Evolutionary conservation across 805 yeast genomes (phyloP).

Genomic region (Starmera dryadoides): DNA sequence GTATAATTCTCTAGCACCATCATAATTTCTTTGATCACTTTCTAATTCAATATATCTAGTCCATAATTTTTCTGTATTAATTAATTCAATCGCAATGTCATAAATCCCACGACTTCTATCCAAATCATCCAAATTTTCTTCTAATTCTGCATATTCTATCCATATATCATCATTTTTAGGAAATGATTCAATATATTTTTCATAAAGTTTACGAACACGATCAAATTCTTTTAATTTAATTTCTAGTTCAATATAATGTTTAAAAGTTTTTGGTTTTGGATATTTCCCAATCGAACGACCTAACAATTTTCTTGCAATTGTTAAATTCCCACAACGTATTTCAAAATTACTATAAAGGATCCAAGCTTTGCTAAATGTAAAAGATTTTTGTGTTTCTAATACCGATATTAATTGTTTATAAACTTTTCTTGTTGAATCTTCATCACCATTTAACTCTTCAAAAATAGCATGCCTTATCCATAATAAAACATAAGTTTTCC

Average conservation of each 20-base stretch:
- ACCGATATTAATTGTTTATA: constrained; percentile 43
- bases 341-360: constrained; percentile 63
- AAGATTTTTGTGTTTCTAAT: constrained; percentile 45
- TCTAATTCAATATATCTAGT: constrained; percentile 47
- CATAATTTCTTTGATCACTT: constrained; percentile 52
- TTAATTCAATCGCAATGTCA: constrained; percentile 36
- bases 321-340: constrained; percentile 48
- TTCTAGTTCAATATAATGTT: constrained; percentile 64
- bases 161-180: constrained; percentile 40
- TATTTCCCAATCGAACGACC: constrained; percentile 68
- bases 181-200: constrained; percentile 49
- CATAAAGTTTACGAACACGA: constrained; percentile 67
- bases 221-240: constrained; percentile 68
- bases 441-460: constrained; percentile 46
- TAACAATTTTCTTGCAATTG: constrained; percentile 54
- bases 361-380: constrained; percentile 76
- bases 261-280: constrained; percentile 53
- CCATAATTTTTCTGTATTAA: constrained; percentile 22
- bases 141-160: constrained; percentile 63
- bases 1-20: constrained; percentile 45
- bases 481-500: constrained; percentile 66
- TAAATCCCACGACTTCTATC: constrained; percentile 62
- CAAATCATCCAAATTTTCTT: constrained; percentile 56
- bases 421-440: constrained; percentile 37
- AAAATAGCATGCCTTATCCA: constrained; percentile 63